phyloP scores from a whole-genome alignment of 441 rosid species.

The Eutrema salsugineum region DNA sequence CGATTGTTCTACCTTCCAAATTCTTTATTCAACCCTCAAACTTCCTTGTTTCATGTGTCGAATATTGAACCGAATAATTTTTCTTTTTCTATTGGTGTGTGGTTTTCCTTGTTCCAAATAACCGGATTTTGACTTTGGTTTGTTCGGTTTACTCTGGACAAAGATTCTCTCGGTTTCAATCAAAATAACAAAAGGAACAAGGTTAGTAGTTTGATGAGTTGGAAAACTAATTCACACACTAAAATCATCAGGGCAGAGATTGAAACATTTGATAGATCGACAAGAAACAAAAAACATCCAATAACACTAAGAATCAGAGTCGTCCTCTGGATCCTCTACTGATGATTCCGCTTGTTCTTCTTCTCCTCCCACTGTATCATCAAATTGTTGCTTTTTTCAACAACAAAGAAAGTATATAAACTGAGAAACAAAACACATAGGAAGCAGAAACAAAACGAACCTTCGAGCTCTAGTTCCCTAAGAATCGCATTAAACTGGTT shows the following conservation, averaged over 20 bases:
- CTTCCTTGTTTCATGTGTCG: too few species aligned
- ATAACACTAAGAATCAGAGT: constrained; percentile 24
- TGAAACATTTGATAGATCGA: not conserved
- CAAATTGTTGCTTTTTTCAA: not conserved
- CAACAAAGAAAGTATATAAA: not conserved
- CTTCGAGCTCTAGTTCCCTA: constrained; percentile 25
- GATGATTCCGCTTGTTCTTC: constrained; percentile 31
- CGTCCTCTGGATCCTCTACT: constrained; percentile 34
- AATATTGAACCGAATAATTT: too few species aligned
- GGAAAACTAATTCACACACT: not conserved
- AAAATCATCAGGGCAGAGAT: not conserved
- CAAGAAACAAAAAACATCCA: not conserved
- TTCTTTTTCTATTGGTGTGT: not conserved
- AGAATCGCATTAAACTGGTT: constrained; percentile 30
- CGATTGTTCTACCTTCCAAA: too few species aligned
- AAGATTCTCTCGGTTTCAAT: constrained; percentile 1
- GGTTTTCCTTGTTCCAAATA: not conserved
- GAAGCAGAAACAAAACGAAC: not conserved
- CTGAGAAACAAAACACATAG: not conserved
- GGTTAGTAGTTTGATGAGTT: not conserved
- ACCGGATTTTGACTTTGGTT: not conserved
- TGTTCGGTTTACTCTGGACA: not conserved
- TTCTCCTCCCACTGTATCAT: constrained; percentile 25
- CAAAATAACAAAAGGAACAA: not conserved
- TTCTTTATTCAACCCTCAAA: too few species aligned